Conservation (phyloP, 768 basidiomycete genomes). For the Gymnopilus junonius region DNA sequence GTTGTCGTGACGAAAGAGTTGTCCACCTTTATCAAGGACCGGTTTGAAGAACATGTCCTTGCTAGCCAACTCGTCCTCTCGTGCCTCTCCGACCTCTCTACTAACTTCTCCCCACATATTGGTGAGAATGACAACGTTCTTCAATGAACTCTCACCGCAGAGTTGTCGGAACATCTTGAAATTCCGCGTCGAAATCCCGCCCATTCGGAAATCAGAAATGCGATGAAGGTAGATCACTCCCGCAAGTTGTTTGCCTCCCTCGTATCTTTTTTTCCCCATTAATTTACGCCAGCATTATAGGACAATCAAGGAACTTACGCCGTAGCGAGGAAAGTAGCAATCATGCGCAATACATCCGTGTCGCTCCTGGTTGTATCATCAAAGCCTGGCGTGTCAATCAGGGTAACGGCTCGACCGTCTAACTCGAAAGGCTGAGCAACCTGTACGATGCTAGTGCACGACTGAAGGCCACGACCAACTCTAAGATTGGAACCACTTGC, state of each 20-base stretch:
- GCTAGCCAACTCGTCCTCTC: constrained; percentile 47
- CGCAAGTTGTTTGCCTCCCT: constrained; percentile 40
- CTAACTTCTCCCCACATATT: constrained; percentile 54
- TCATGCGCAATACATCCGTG: constrained; percentile 50
- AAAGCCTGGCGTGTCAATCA: constrained; percentile 66
- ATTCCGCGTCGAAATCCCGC: constrained; percentile 49
- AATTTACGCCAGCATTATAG: not conserved
- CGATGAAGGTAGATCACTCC: constrained; percentile 60
- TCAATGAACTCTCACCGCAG: constrained; percentile 52
- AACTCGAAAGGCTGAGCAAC: constrained; percentile 44
- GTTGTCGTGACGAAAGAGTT: constrained; percentile 44
- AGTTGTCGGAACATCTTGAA: constrained; percentile 55
- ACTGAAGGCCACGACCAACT: constrained; percentile 48
- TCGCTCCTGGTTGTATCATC: constrained; percentile 55
- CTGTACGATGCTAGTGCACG: constrained; percentile 52
- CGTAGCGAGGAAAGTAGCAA: constrained; percentile 42
- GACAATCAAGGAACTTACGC: constrained; percentile 25
- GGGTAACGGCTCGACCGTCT: constrained; percentile 42
- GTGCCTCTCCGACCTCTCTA: constrained; percentile 37
- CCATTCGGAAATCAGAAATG: constrained; percentile 53
- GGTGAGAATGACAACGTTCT: constrained; percentile 55
- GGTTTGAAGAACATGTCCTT: constrained; percentile 53
- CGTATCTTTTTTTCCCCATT: constrained; percentile 27
- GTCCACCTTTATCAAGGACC: constrained; percentile 50
- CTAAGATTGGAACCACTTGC: constrained; percentile 49